Percentiles rank a stretch among this genome's conserved stretches.
phyloP scores from a whole-genome alignment of 805 yeast genomes.

The Blastobotrys chiropterorum region DNA sequence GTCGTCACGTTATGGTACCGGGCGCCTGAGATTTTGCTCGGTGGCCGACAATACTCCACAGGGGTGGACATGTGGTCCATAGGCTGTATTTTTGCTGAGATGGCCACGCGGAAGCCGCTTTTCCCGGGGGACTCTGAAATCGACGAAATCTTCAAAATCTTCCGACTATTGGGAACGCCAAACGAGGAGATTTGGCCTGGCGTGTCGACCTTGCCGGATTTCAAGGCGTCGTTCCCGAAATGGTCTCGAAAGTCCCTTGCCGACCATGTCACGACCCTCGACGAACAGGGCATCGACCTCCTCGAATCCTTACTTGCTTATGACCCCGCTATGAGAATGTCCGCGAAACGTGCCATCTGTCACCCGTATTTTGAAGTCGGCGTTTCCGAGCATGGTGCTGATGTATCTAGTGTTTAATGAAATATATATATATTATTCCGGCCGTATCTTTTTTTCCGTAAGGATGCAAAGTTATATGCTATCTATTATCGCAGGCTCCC shows the following conservation, averaged over 20 bases:
- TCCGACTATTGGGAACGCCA: constrained; percentile 90
- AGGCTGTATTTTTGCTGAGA: constrained; percentile 96
- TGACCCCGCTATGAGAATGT: constrained; percentile 89
- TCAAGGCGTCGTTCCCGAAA: constrained; percentile 86
- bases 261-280: constrained; percentile 72
- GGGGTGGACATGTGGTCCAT: constrained; percentile 99
- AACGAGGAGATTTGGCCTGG: constrained; percentile 93
- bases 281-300: constrained; percentile 76
- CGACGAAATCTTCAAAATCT: constrained; percentile 91
- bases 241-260: constrained; percentile 70
- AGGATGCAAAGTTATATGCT: no score
- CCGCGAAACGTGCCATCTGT: constrained; percentile 85
- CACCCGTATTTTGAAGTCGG: constrained; percentile 66
- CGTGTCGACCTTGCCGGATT: constrained; percentile 84
- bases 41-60: constrained; percentile 95
- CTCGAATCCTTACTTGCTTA: constrained; percentile 70
- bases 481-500: no score
- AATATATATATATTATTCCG: not conserved
- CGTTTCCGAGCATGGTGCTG: not conserved
- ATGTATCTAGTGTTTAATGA: not conserved
- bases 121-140: constrained; percentile 98
- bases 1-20: constrained; percentile 98
- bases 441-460: no score
- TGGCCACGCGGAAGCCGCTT: constrained; percentile 91
- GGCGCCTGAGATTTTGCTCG: constrained; percentile 91